Base-by-base conservation (phyloP, 345 rosid species). In the Citrus glauca region DNA sequence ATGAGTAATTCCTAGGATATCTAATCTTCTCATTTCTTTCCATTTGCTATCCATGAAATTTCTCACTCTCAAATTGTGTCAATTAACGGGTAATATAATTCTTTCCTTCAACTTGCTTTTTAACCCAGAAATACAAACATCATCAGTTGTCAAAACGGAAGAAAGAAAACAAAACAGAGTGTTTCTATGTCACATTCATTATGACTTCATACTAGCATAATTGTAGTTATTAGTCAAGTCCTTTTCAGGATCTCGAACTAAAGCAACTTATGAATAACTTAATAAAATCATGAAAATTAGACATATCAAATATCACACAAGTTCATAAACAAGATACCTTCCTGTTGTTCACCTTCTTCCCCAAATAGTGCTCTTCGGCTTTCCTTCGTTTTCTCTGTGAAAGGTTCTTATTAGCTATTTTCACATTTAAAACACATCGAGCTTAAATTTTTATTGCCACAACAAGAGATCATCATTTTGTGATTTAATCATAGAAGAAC, bases 381-480 rank as follows among this genome's bases (percentile, higher is more conserved):
- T 93, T 95, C 84, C 97, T 90, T 82, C 97, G 87, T 82, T 96
- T 96, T 85, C 95, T 89, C 99, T 94, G 89, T 48, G 45, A 76
- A 82, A 84, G 40, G 71, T 73, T 79, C 48, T 66, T 56, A 84
- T 48, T 38, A 77, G 69, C 63, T 27, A 28, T 56, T 70, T 72
- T 61, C 68, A 50, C 4, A 38, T 40, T 25, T 33, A 42, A 62
- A 38, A 38, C 13, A 63, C 7, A 74, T 45, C 20, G 6, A 42
- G 22, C 61, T 30, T 48, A 63, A 48, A 64, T 45, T 33, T 50
- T 64, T 20, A 32, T n/a, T 57, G 64, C 27, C 9, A 19, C 22
- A 5, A 8, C 4, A 19, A 30, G 30, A 9, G 0, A 42, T 42
- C 14, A 60, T 25, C 33, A 37, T 19, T 38, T 45, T 28, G 10